A percentile compares a stretch with the other conserved stretches of the same genome.
phyloP scores from a whole-genome alignment of 805 yeast genomes.

The Candida koratica region DNA sequence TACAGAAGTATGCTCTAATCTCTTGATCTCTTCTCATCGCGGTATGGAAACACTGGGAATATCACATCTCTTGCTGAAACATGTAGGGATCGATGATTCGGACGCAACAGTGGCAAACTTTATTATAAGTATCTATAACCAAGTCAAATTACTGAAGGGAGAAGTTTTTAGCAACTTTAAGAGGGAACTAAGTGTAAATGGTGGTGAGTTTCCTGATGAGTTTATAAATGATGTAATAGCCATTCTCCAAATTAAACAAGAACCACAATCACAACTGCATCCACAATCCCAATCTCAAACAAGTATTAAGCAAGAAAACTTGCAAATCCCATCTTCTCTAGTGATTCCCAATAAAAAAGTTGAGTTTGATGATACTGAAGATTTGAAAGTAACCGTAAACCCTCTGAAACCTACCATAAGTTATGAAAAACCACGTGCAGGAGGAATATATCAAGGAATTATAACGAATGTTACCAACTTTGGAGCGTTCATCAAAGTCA shows the following conservation, averaged over 20 bases:
- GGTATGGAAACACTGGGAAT: constrained; percentile 7
- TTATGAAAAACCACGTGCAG: constrained; percentile 29
- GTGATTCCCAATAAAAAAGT: constrained; percentile 18
- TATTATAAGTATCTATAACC: constrained; percentile 10
- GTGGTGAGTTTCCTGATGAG: constrained; percentile 38
- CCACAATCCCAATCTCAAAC: background rate
- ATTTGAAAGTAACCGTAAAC: constrained; percentile 6
- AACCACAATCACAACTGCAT: constrained; percentile 2
- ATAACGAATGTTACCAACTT: constrained; percentile 59
- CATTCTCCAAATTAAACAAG: constrained; percentile 7
- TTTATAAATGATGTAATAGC: constrained; percentile 25
- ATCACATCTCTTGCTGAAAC: constrained; percentile 1
- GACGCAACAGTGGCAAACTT: constrained; percentile 11
- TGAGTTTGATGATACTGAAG: constrained; percentile 9
- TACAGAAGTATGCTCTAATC: no score
- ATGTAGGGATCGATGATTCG: constrained; percentile 12
- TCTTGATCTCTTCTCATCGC: constrained; percentile 11
- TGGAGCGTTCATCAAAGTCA: constrained; percentile 73
- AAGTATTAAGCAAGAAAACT: constrained; percentile 3
- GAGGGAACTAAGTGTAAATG: constrained; percentile 26
- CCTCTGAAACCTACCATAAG: constrained; percentile 7
- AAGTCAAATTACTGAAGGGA: constrained; percentile 1
- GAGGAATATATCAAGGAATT: constrained; percentile 54
- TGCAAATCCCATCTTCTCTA: constrained; percentile 8
- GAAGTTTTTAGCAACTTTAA: constrained; percentile 13